A percentile compares a stretch with the other conserved stretches of the same genome.
Conservation (phyloP, 169 alveolate genomes). For the Plasmodium inui region DNA sequence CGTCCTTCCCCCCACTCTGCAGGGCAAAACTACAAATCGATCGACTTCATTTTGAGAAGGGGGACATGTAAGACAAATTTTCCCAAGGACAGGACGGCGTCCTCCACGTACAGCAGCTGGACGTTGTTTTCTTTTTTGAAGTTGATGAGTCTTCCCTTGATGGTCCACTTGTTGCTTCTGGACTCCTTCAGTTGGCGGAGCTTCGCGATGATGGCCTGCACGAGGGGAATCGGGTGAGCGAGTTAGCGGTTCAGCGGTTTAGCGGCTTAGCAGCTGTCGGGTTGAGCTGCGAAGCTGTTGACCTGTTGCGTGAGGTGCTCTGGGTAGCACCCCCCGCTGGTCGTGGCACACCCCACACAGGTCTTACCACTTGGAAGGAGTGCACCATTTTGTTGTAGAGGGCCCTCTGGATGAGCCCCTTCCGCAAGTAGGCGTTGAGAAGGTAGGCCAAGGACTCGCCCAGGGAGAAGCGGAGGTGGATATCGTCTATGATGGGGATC, state of each 20-base stretch:
- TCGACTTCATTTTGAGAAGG: constrained; percentile 61
- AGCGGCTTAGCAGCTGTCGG: too few relatives aligned
- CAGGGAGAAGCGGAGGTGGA: constrained; percentile 21
- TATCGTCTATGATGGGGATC: constrained; percentile 29
- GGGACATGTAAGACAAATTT: constrained; percentile 37
- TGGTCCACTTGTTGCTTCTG: constrained; percentile 49
- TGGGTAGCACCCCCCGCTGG: not conserved
- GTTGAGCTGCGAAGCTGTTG: too few relatives aligned
- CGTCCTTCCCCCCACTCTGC: not conserved
- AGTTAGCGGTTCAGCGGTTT: not conserved
- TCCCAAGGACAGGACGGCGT: constrained; percentile 46
- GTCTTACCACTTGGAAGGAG: constrained; percentile 53
- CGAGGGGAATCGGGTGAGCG: not conserved
- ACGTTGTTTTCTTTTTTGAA: constrained; percentile 60
- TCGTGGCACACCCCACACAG: not conserved
- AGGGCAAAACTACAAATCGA: constrained; percentile 22
- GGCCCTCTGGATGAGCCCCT: constrained; percentile 1
- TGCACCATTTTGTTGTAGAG: constrained; percentile 42
- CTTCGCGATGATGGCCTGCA: constrained; percentile 49
- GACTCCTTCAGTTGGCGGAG: constrained; percentile 33
- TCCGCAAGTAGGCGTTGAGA: constrained; percentile 46
- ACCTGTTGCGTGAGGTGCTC: not conserved
- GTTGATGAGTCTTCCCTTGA: constrained; percentile 52
- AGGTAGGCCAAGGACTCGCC: constrained; percentile 51
- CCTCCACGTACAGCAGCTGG: constrained; percentile 39